Conservation (phyloP, 1,139 yeast genomes). For the Ogataea hybrid region DNA sequence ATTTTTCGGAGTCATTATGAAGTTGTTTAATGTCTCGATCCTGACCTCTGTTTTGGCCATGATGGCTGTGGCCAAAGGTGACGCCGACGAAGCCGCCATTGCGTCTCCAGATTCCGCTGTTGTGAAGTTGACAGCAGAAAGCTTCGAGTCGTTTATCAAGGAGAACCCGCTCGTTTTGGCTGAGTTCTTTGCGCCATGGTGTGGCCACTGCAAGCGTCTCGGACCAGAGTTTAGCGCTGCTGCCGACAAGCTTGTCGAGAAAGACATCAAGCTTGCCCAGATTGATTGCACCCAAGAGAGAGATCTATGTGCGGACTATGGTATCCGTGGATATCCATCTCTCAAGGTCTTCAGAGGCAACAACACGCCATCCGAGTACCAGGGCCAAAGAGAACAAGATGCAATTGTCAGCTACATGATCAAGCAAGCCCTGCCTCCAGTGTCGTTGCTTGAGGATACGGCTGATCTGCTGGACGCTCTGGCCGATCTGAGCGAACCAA, state of each 20-base stretch:
- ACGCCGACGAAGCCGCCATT: slow-evolving; percentile 48
- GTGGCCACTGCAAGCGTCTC: slow-evolving; percentile 95
- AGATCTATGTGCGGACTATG: slow-evolving; percentile 72
- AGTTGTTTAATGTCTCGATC: slow-evolving; percentile 23
- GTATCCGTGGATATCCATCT: slow-evolving; percentile 89
- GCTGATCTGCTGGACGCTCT: slow-evolving; percentile 51
- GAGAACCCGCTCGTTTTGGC: slow-evolving; percentile 82
- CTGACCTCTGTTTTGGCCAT: slow-evolving; percentile 30
- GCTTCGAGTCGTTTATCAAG: slow-evolving; percentile 63
- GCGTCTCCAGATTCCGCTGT: slow-evolving; percentile 89
- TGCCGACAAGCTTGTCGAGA: slow-evolving; percentile 66
- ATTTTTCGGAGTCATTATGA: slow-evolving; percentile 19
- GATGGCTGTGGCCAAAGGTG: slow-evolving; percentile 27
- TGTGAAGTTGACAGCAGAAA: slow-evolving; percentile 63
- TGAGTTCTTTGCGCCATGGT: slow-evolving; percentile 99
- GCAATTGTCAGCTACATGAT: slow-evolving; percentile 79
- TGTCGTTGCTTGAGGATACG: slow-evolving; percentile 48
- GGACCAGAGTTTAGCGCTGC: slow-evolving; percentile 91
- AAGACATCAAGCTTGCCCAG: slow-evolving; percentile 79
- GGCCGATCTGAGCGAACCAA: slow-evolving; percentile 47
- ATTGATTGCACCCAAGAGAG: slow-evolving; percentile 89
- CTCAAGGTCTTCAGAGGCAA: slow-evolving; percentile 78
- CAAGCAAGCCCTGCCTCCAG: slow-evolving; percentile 82
- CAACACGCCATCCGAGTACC: slow-evolving; percentile 57
- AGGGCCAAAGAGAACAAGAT: slow-evolving; percentile 80